phyloP scores from a whole-genome alignment of 768 basidiomycete species.

The Pleurotus salmoneostramineus region DNA sequence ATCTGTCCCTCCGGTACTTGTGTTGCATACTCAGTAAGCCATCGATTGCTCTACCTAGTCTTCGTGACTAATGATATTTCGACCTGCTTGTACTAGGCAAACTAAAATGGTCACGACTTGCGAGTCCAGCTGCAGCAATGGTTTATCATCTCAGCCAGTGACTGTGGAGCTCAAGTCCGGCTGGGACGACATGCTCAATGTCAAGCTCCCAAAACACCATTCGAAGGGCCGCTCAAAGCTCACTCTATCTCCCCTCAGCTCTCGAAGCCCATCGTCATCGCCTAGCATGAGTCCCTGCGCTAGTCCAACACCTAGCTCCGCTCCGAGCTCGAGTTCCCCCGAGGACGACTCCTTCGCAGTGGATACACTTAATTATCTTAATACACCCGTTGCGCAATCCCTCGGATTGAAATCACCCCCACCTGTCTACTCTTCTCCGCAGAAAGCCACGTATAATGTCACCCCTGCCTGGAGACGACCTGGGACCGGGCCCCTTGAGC shows the following conservation, averaged over 20 bases:
- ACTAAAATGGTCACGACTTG: neutral
- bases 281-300: slow-evolving; percentile 19
- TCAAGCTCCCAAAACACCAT: slow-evolving; percentile 21
- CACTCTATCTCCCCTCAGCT: neutral
- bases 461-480: neutral
- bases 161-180: slow-evolving; percentile 38
- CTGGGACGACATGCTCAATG: slow-evolving; percentile 45
- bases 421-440: neutral
- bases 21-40: slow-evolving; percentile 21
- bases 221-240: neutral
- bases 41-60: neutral
- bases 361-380: slow-evolving; percentile 41
- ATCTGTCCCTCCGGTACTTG: slow-evolving; percentile 8
- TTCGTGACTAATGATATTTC: neutral
- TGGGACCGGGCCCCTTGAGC: neutral
- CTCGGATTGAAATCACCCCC: slow-evolving; percentile 31
- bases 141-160: neutral
- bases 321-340: slow-evolving; percentile 9
- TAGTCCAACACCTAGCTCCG: slow-evolving; percentile 16
- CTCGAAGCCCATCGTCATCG: slow-evolving; percentile 7
- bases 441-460: slow-evolving; percentile 1
- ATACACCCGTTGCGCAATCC: slow-evolving; percentile 37
- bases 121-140: neutral
- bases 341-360: slow-evolving; percentile 38
- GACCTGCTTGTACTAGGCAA: too few relatives aligned